Evolutionary conservation across 2,329 filamentous ascomycete species (phyloP), one percentile per base, ranked within the genome.

Genomic region (Aspergillus amoenus): DNA sequence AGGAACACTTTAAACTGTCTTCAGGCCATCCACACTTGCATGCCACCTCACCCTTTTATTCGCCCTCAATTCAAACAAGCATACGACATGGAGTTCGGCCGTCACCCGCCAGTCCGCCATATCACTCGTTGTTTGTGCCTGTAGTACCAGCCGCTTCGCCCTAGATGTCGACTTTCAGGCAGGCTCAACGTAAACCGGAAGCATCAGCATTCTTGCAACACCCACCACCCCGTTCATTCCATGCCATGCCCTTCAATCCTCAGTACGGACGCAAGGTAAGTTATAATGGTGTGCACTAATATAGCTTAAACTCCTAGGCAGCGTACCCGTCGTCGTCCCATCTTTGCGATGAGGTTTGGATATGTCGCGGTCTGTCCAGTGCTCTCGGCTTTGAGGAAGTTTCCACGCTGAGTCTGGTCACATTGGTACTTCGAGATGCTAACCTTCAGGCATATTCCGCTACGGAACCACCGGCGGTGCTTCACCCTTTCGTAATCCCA

Each of bases 131-230:
- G 50, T 58, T 60, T 64, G 58, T 57, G 55, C 55, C 58, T 66
- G 64, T 66, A 66, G 64, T 64, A 56, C 59, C 62, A 46, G 54
- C 61, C 57, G 63, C 56, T 57, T 51, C 40, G 18, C 49, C 39
- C 43, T 55, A 53, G 34, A 45, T 50, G 27, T 54, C 55, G 50
- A 46, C 32, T 40, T 41, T 24, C 42, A 39, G 18, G 43, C 37
- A 52, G 49, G 44, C 32, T 43, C 53, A 57, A 50, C 43, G 57
- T 59, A 59, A 57, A 47, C 15, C 21, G 30, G 30, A 34, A 22
- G 22, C 40, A 34, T 47, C 34, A 47, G 18, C 44, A 47, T 34
- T 17, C 8, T 21, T 18, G 43, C 43, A 47, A 3, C 21, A 17
- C 39, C 39, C 17, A 37, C 34, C 27, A 30, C 27, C 27, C 27